phyloP scores from a whole-genome alignment of 2,329 filamentous ascomycete species.

The Tympanopsis confertula region DNA sequence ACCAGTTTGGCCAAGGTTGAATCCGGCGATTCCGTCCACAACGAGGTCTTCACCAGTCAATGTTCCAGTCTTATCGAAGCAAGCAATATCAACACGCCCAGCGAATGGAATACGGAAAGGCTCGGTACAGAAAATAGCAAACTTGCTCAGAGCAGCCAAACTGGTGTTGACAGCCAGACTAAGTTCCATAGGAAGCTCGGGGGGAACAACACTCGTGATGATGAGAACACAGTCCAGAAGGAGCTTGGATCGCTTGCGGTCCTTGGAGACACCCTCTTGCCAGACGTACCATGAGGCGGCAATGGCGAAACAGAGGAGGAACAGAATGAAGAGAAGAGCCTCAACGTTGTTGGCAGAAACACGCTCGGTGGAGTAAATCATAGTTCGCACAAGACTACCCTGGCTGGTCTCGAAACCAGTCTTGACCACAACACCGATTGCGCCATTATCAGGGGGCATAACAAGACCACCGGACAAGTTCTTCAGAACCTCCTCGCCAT shows the following conservation, averaged over 20 bases:
- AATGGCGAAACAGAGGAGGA: slow-evolving; percentile 88
- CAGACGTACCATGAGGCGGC: slow-evolving; percentile 99
- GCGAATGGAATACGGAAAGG: slow-evolving; percentile 96
- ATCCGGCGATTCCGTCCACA: slow-evolving; percentile 88
- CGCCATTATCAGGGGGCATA: slow-evolving; percentile 81
- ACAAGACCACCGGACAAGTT: slow-evolving; percentile 67
- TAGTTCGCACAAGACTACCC: slow-evolving; percentile 90
- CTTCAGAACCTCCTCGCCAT: slow-evolving; percentile 46
- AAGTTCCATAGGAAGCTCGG: slow-evolving; percentile 94
- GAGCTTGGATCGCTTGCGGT: slow-evolving; percentile 93
- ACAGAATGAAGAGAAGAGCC: slow-evolving; percentile 93
- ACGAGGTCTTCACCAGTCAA: slow-evolving; percentile 92
- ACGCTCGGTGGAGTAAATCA: slow-evolving; percentile 98
- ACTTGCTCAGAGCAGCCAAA: slow-evolving; percentile 84
- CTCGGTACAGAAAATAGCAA: slow-evolving; percentile 96
- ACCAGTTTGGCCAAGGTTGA: slow-evolving; percentile 59
- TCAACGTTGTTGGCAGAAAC: slow-evolving; percentile 98
- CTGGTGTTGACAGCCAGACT: slow-evolving; percentile 96
- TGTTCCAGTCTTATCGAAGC: slow-evolving; percentile 97
- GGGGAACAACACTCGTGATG: slow-evolving; percentile 94
- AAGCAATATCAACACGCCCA: slow-evolving; percentile 88
- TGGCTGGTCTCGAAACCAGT: slow-evolving; percentile 98
- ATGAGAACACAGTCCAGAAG: slow-evolving; percentile 95
- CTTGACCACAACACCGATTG: slow-evolving; percentile 87
- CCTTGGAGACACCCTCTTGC: slow-evolving; percentile 87